Conservation (phyloP, 2,329 filamentous ascomycete species). For the Podosphaera leucotricha region DNA sequence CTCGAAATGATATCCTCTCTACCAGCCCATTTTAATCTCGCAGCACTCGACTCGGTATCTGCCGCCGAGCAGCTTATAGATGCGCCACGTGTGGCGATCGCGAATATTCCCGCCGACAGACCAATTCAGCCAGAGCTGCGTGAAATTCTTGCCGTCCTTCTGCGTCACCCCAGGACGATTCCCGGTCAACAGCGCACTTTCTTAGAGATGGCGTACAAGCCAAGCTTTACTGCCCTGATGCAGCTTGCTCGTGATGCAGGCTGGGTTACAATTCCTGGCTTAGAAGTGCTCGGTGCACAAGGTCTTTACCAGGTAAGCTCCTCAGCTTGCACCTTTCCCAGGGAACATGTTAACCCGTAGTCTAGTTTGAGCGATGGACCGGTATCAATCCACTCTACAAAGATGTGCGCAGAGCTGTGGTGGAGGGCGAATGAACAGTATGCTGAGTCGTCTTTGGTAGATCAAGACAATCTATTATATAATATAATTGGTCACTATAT, state of each 20-base stretch:
- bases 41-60: conserved; percentile 30
- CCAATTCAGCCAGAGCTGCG: conserved; percentile 53
- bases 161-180: conserved; percentile 19
- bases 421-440: conserved; percentile 16
- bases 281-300: conserved; percentile 77
- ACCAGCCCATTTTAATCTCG: conserved; percentile 46
- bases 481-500: no score
- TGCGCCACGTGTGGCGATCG: conserved; percentile 50
- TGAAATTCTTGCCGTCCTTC: conserved; percentile 32
- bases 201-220: conserved; percentile 94
- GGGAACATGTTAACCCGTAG: neutral
- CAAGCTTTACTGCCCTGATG: conserved; percentile 63
- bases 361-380: conserved; percentile 62
- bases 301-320: conserved; percentile 58
- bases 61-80: conserved; percentile 26
- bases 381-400: conserved; percentile 51
- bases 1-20: conserved; percentile 46
- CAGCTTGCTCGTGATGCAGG: conserved; percentile 51
- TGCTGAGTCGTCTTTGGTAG: no score
- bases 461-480: no score
- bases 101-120: conserved; percentile 73
- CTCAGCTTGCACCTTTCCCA: neutral
- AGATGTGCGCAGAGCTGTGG: conserved; percentile 38
- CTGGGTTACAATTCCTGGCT: conserved; percentile 65
- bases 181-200: conserved; percentile 30